Conservation (phyloP, 2,329 filamentous ascomycete species). For the Colletotrichum sp. region DNA sequence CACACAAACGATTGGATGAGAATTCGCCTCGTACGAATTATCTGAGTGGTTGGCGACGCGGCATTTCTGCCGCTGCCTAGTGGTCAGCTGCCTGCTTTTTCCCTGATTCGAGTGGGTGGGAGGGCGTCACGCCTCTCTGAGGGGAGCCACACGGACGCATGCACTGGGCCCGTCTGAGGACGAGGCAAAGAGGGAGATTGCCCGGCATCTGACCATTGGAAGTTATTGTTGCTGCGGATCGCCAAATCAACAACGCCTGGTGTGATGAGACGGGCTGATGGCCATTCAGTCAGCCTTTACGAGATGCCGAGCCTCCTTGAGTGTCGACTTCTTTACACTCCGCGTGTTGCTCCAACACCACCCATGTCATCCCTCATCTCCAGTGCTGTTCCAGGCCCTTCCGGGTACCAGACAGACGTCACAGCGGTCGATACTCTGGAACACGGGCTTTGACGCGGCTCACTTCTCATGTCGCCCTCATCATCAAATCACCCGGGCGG, state of each 20-base stretch:
- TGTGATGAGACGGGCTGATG: background rate
- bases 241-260: background rate
- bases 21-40: slow-evolving; percentile 13
- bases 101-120: slow-evolving; percentile 2
- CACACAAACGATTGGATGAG: slow-evolving; percentile 16
- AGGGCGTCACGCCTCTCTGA: background rate
- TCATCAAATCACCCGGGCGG: background rate
- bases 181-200: background rate
- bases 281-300: background rate
- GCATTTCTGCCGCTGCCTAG: slow-evolving; percentile 14
- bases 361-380: slow-evolving; percentile 10
- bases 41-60: slow-evolving; percentile 18
- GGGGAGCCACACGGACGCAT: background rate
- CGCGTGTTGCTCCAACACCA: background rate
- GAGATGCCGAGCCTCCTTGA: slow-evolving; percentile 10
- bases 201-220: background rate
- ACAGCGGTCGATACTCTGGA: slow-evolving; percentile 7
- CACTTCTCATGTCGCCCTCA: background rate
- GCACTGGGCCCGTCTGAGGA: slow-evolving; percentile 6
- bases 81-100: slow-evolving; percentile 13
- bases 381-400: background rate
- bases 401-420: background rate
- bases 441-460: slow-evolving; percentile 7
- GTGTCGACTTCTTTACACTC: background rate
- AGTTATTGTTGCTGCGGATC: background rate